phyloP scores from a whole-genome alignment of 192 early-diverging fungal genomes.

The Coemansia sp. region DNA sequence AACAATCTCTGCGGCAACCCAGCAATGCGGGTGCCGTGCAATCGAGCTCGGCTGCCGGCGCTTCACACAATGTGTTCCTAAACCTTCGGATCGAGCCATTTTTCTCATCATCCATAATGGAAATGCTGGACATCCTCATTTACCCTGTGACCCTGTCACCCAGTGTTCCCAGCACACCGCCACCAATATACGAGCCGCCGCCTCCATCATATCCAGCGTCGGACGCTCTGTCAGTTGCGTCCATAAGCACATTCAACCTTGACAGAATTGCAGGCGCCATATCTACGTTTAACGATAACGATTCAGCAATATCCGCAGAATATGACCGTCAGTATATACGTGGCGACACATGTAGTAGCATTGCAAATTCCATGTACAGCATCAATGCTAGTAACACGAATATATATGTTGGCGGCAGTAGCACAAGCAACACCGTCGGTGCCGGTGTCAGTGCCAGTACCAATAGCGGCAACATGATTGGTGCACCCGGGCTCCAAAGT shows the following conservation, averaged over 20 bases:
- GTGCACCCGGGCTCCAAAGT: conserved; percentile 30
- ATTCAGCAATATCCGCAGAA: conserved; percentile 11
- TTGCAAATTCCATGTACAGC: not conserved
- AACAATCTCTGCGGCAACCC: conserved; percentile 34
- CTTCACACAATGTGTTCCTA: conserved; percentile 40
- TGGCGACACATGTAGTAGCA: conserved; percentile 15
- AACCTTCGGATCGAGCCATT: conserved; percentile 49
- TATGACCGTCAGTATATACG: conserved; percentile 25
- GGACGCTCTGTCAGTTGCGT: conserved; percentile 23
- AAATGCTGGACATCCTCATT: conserved; percentile 39
- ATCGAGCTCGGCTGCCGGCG: conserved; percentile 20
- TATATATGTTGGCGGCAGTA: conserved; percentile 7
- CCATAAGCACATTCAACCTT: conserved; percentile 32
- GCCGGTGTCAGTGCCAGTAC: conserved; percentile 5
- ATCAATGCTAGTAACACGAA: conserved; percentile 11
- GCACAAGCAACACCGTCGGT: not conserved
- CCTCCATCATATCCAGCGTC: conserved; percentile 49
- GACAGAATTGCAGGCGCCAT: conserved; percentile 10
- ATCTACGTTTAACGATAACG: conserved; percentile 18
- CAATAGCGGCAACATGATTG: not conserved
- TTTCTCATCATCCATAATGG: conserved; percentile 50
- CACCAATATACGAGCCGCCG: conserved; percentile 49
- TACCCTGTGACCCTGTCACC: conserved; percentile 35
- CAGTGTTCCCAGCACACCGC: conserved; percentile 51
- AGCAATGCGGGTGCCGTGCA: conserved; percentile 24